Conservation (phyloP, 371 early-diverging fungal genomes). For the Umbelopsis sp. region DNA sequence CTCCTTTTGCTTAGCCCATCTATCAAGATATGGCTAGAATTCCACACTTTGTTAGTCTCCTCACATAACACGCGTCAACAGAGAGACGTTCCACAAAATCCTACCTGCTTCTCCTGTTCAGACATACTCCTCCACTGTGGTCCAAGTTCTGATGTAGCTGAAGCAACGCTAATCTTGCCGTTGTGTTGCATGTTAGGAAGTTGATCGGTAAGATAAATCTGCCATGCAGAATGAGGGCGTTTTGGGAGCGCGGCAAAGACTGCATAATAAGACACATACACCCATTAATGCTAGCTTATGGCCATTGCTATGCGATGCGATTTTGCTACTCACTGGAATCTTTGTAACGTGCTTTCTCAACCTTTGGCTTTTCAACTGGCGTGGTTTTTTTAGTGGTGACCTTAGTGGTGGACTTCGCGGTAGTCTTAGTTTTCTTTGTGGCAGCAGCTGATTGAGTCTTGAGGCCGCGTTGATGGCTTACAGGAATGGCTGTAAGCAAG, state of each 20-base stretch:
- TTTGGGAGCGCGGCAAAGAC: constrained; percentile 48
- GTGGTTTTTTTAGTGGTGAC: background rate
- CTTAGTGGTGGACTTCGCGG: background rate
- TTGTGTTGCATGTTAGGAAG: constrained; percentile 29
- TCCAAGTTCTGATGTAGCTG: constrained; percentile 28
- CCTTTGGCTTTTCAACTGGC: background rate
- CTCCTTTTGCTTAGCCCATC: constrained; percentile 31
- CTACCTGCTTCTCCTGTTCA: constrained; percentile 43
- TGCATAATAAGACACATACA: constrained; percentile 11
- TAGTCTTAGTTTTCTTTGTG: background rate
- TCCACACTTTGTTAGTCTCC: background rate
- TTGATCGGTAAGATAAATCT: constrained; percentile 47
- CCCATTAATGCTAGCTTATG: background rate
- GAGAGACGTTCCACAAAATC: background rate
- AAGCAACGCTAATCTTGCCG: constrained; percentile 33
- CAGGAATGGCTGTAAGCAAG: background rate
- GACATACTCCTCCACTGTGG: constrained; percentile 32
- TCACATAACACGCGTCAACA: background rate
- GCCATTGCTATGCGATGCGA: background rate
- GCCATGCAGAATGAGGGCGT: constrained; percentile 56
- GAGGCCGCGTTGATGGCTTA: background rate
- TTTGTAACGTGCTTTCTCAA: constrained; percentile 9
- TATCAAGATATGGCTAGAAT: constrained; percentile 37
- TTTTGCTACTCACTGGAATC: constrained; percentile 1
- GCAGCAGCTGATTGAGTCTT: background rate